phyloP scores from a whole-genome alignment of 2,329 filamentous ascomycete genomes.

The Blumeria hordei region DNA sequence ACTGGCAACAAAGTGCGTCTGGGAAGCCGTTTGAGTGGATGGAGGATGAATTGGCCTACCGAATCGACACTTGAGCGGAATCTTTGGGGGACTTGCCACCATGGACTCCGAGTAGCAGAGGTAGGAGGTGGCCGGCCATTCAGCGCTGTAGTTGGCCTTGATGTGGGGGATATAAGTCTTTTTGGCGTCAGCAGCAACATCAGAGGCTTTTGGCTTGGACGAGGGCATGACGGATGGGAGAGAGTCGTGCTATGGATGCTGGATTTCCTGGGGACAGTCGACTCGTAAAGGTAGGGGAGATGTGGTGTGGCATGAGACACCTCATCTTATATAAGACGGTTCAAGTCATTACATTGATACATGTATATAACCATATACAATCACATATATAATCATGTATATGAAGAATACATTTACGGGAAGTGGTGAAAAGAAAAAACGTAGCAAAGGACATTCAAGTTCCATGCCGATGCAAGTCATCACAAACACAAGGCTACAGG shows the following conservation, averaged over 20 bases:
- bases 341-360: too few relatives aligned
- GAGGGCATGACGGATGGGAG: conserved; percentile 23
- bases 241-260: too few relatives aligned
- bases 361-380: too few relatives aligned
- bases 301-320: neutral
- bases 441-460: conserved; percentile 1
- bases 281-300: neutral
- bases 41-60: conserved; percentile 11
- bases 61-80: conserved; percentile 18
- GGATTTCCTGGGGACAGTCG: neutral
- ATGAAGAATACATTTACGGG: too few relatives aligned
- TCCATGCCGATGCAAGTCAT: conserved; percentile 1
- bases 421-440: conserved; percentile 2
- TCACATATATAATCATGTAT: too few relatives aligned
- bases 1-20: conserved; percentile 6
- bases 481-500: neutral
- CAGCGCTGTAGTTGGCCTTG: conserved; percentile 26
- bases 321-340: neutral
- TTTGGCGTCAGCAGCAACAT: conserved; percentile 53
- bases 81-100: conserved; percentile 13
- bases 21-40: neutral
- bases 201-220: conserved; percentile 35
- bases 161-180: conserved; percentile 42
- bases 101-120: conserved; percentile 22
- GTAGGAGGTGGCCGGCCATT: conserved; percentile 33